Base-by-base conservation (phyloP, 345 rosid species). In the Pistacia atlantica region DNA sequence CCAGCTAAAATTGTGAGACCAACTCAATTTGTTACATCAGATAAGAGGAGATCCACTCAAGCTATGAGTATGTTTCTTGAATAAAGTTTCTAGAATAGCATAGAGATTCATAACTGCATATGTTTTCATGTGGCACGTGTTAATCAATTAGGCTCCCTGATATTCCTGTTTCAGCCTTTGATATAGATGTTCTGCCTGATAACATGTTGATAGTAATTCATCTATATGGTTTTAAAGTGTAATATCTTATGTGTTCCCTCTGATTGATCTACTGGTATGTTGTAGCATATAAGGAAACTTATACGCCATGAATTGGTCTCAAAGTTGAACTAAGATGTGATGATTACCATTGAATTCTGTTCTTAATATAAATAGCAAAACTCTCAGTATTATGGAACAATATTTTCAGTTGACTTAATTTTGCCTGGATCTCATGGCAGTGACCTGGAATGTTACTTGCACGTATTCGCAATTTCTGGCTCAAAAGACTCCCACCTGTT, bases 401-500 rank as follows among this genome's bases (percentile, higher is more conserved):
- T 69, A 60, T 59, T 55, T 73, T 42, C 46, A 42, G 42, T 42
- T 77, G 69, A 71, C 28, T 61, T 54, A 22, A 76, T 54, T 72
- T 7, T 66, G 37, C 16, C 65, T 52, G 64, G 18, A 54, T 64
- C 74, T 77, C 57, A 22, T 75, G 20, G 85, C 93, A 95, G 98
- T 95, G 99, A 95, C 99, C n/a, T 93, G 98, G 98, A 93, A 95
- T 77, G 84, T 89, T 75, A 91, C 98, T 8, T 95, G 99, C 89
- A 90, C 94, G 66, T 93, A 93, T 80, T 95, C 99, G 2, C 99
- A 95, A 75, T 89, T 91, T 76, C 86, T 92, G 54, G 93, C 96
- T 74, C 98, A 87, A 45, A 92, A 91, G 82, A 84, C 91, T 11
- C 99, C 98, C 5, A 87, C 94, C 68, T 95, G 99, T 73, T 95